Evolutionary conservation across 768 basidiomycete species (phyloP).

Genomic region (Calocera viscosa): DNA sequence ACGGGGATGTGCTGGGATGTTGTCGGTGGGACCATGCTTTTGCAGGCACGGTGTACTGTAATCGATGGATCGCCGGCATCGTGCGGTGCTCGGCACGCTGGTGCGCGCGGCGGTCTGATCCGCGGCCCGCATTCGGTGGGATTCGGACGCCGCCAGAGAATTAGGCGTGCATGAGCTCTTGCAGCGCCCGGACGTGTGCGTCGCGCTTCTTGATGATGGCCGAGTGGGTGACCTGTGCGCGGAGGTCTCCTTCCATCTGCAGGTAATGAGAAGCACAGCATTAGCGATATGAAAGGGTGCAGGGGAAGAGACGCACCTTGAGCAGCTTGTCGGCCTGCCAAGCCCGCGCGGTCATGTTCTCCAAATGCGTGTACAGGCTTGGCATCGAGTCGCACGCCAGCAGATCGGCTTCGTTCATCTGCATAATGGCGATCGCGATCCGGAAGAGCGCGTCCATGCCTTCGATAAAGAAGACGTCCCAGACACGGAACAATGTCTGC

Average conservation of each 20-base stretch:
- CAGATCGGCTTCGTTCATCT: constrained; percentile 71
- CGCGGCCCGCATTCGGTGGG: too few species aligned
- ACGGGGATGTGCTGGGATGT: too few species aligned
- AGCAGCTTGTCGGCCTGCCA: constrained; percentile 88
- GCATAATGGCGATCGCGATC: constrained; percentile 76
- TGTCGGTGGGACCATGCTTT: too few species aligned
- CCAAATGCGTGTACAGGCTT: constrained; percentile 77
- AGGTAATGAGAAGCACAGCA: not conserved
- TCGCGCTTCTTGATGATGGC: constrained; percentile 47
- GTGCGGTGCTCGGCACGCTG: too few species aligned
- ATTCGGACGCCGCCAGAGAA: too few species aligned
- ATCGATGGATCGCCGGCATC: too few species aligned
- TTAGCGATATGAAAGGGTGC: not conserved
- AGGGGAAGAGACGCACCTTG: constrained; percentile 43
- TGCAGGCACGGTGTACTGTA: too few species aligned
- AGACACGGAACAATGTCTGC: constrained; percentile 86
- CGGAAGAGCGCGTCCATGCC: constrained; percentile 85
- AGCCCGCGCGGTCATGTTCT: constrained; percentile 80
- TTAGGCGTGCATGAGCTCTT: not conserved
- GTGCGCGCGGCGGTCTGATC: too few species aligned
- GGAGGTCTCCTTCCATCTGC: constrained; percentile 48
- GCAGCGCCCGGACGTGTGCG: constrained; percentile 35
- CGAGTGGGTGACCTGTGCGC: constrained; percentile 38
- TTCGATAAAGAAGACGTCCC: constrained; percentile 92
- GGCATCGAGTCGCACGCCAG: constrained; percentile 73